Base-by-base conservation (phyloP, 2,329 filamentous ascomycete genomes). In the Epichloe uncinata region DNA sequence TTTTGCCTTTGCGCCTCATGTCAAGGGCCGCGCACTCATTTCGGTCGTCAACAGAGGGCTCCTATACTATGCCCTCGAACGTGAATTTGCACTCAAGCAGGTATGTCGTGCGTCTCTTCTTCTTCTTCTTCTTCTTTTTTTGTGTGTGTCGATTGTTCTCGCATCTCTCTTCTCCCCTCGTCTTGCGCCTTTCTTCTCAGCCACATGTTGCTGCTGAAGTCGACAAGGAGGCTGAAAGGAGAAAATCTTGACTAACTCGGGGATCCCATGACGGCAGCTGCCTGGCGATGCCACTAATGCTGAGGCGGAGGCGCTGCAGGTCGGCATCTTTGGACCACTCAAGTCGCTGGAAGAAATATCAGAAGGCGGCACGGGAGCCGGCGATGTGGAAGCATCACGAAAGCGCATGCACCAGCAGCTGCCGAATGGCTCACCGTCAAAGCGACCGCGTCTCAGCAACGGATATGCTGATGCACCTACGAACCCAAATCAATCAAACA, bases 21-120 rank as follows among this genome's bases (percentile, higher is more conserved):
- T 84, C 65, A 75, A 80, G 65, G 76, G 73, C 58, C 78, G 82
- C 67, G 78, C 79, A 57, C 70, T 84, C 60, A 77, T 84, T 51
- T 74, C 73, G 52, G 69, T 81, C 55, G 66, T 84, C 56, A 82
- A 83, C 65, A 77, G 78, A 66, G 80, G 80, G 51, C 72, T 84
- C 47, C 65, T 79, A 57, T 82, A 80, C 66, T 70, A 77, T 61
- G 74, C 73, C 45, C 70, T 79, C 49, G 77, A 82, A 63, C 71
- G 79, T 57, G 72, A 81, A 54, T 72, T 71, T 62, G 67, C 69
- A 57, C 66, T 67, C 50, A 67, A 68, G 57, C 66, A 73, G 72
- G 77, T 80, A 74, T 36, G 37, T 34, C 16, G 42, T 35, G 42
- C 42, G 16, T 34, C 15, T 37, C 22, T 20, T 51, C 43, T 33